Evolutionary conservation across 1,284 basidiomycete genomes (phyloP).

Genomic region (Hortiboletus rubellus): DNA sequence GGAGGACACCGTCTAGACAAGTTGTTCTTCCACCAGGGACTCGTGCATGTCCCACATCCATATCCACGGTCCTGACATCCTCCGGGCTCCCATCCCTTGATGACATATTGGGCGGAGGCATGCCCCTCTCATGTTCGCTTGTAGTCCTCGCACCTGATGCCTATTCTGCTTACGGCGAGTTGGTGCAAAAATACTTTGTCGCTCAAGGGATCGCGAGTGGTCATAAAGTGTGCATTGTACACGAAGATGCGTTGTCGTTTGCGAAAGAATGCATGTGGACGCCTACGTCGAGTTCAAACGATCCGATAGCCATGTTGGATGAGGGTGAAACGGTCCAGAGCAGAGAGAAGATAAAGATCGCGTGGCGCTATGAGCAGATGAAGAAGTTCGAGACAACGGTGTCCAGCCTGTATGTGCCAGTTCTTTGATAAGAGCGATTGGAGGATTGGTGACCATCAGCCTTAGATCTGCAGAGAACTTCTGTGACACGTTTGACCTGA

Average conservation of each 20-base stretch:
- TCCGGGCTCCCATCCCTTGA: slow-evolving; percentile 95
- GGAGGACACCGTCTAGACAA: slow-evolving; percentile 52
- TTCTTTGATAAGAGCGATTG: slow-evolving; percentile 9
- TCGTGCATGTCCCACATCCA: slow-evolving; percentile 61
- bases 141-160: slow-evolving; percentile 78
- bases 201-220: slow-evolving; percentile 80
- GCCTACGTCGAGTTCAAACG: slow-evolving; percentile 36
- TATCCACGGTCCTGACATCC: slow-evolving; percentile 68
- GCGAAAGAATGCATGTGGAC: slow-evolving; percentile 81
- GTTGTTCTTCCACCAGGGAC: slow-evolving; percentile 54
- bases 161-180: slow-evolving; percentile 83
- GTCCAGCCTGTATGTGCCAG: slow-evolving; percentile 47
- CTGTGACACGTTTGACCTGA: slow-evolving; percentile 74
- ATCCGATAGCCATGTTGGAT: slow-evolving; percentile 15
- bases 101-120: slow-evolving; percentile 90
- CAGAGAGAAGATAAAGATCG: slow-evolving; percentile 75
- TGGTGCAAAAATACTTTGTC: slow-evolving; percentile 86
- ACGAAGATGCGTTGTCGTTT: slow-evolving; percentile 54
- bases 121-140: slow-evolving; percentile 81
- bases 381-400: slow-evolving; percentile 90
- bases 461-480: slow-evolving; percentile 58
- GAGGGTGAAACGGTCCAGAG: slow-evolving; percentile 39
- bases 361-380: slow-evolving; percentile 95
- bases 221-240: slow-evolving; percentile 72
- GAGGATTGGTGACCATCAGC: slow-evolving; percentile 15